Evolutionary conservation across 768 basidiomycete species (phyloP), one percentile per base, ranked within the genome.

Genomic region (Chiua virens): DNA sequence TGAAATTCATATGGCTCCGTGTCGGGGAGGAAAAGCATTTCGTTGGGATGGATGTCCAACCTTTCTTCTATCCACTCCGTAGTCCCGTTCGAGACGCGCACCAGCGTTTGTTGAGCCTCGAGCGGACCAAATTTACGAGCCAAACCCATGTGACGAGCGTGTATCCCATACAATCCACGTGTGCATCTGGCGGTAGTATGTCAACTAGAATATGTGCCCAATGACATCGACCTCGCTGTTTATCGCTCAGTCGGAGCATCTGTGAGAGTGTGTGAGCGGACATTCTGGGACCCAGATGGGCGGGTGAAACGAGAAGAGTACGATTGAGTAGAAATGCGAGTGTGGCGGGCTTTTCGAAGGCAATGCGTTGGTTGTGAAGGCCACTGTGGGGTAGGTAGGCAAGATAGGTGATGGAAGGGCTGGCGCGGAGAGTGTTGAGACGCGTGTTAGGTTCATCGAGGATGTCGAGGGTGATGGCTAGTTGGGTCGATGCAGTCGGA

Each of bases 291-390:
- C 88, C 87, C 7, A 91, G 79, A 36, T 83, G 82, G 25, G 86
- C 74, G 11, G 86, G 86, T 18, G 90, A 89, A 28, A 91, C 71
- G 55, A 92, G 79, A 28, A 92, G 74, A 10, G 89, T 93, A 53
- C 89, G 85, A 70, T 86, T 85, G 52, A 90, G 78, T 25, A 86
- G 64, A 52, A 70, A 74, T 2, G 90, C 77, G 45, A 92, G 78
- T 18, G 85, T 73, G 18, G 92, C 76, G 3, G 88, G 90, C 59
- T 93, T 93, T 70, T 92, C 88, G 53, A 93, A 78, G 15, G 88
- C 85, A 56, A 93, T 90, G 30, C 89, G 84, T 70, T 92, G 89
- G 66, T 91, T 92, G 68, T 92, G 88, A 57, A 89, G 86, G 3
- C 89, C 87, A 55, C 87, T 89, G 64, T 92, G 89, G 13, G 90